A percentile compares a stretch with the other conserved stretches of the same genome.
Conservation (phyloP, 1,139 yeast species). For the Magnusiomyces magnusii region DNA sequence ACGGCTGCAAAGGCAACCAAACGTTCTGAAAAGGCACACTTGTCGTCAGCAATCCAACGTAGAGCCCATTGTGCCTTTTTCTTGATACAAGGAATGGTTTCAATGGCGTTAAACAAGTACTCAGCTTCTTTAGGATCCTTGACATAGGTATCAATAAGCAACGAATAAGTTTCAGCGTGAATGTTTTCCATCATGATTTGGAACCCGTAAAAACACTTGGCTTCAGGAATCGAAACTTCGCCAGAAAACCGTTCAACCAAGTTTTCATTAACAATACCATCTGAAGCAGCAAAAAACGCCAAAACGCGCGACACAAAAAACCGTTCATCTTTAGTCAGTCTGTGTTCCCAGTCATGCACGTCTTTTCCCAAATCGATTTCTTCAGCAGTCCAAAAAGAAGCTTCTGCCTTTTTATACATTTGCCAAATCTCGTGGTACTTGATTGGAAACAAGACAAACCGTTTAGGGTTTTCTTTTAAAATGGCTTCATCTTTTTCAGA, state of each 20-base stretch:
- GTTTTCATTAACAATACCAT: conserved; percentile 96
- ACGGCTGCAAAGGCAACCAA: conserved; percentile 98
- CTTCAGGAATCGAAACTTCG: conserved; percentile 96
- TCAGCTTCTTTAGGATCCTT: conserved; percentile 91
- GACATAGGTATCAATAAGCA: conserved; percentile 88
- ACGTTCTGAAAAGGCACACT: conserved; percentile 89
- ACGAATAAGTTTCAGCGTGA: conserved; percentile 94
- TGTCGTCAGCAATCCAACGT: conserved; percentile 86
- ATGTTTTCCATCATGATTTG: conserved; percentile 99
- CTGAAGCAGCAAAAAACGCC: conserved; percentile 98
- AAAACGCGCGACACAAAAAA: conserved; percentile 83
- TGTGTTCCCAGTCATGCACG: conserved; percentile 79
- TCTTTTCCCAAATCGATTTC: conserved; percentile 96
- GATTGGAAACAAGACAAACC: conserved; percentile 95
- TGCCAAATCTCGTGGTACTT: conserved; percentile 98
- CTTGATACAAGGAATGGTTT: conserved; percentile 86
- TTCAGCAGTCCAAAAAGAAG: conserved; percentile 99
- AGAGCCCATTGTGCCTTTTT: conserved; percentile 98
- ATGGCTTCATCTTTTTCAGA: conserved; percentile 85
- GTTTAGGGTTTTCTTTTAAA: conserved; percentile 73
- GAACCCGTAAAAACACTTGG: conserved; percentile 97
- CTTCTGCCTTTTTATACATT: conserved; percentile 98
- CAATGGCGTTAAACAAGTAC: conserved; percentile 86
- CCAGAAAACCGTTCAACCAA: conserved; percentile 95
- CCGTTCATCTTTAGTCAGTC: conserved; percentile 80